Percentiles rank a stretch among this genome's conserved stretches.
Conservation (phyloP, 345 rosid species). For the Pistacia integerrima region DNA sequence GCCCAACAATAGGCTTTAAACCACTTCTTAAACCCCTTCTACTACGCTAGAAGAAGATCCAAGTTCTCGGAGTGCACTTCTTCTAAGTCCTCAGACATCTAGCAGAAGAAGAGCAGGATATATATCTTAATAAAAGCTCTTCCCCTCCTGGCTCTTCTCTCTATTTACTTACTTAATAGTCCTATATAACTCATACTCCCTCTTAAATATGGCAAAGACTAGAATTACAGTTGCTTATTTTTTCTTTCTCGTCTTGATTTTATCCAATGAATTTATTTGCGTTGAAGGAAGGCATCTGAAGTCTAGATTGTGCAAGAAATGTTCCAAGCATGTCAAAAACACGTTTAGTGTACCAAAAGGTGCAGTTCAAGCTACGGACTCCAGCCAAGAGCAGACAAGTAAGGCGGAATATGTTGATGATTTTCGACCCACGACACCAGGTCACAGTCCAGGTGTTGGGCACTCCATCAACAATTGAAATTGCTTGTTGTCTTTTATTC, state of each 20-base stretch:
- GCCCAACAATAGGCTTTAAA: neutral
- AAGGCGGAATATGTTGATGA: constrained; percentile 35
- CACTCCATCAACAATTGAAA: constrained; percentile 32
- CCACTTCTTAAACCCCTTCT: constrained; percentile 8
- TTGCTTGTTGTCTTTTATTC: constrained; percentile 26
- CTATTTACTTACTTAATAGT: neutral
- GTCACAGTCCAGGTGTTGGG: constrained; percentile 58
- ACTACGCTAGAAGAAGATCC: neutral
- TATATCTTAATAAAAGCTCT: neutral
- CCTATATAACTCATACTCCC: no score
- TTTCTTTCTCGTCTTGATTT: constrained; percentile 29
- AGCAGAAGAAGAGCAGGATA: neutral
- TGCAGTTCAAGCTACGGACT: neutral
- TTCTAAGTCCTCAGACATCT: neutral
- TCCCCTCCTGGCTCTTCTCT: neutral
- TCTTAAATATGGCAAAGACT: constrained; percentile 28
- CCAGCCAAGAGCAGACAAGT: constrained; percentile 22
- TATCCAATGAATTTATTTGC: constrained; percentile 28
- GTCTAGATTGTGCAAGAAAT: constrained; percentile 22
- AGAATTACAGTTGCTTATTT: constrained; percentile 12
- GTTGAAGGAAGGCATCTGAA: constrained; percentile 45
- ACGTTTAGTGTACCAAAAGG: constrained; percentile 13
- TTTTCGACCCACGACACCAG: constrained; percentile 48
- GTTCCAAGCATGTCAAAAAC: constrained; percentile 2
- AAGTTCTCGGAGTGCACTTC: neutral